A percentile compares a stretch with the other conserved stretches of the same genome.
Conservation (phyloP, 345 rosid species). For the Eucalyptus grandis region DNA sequence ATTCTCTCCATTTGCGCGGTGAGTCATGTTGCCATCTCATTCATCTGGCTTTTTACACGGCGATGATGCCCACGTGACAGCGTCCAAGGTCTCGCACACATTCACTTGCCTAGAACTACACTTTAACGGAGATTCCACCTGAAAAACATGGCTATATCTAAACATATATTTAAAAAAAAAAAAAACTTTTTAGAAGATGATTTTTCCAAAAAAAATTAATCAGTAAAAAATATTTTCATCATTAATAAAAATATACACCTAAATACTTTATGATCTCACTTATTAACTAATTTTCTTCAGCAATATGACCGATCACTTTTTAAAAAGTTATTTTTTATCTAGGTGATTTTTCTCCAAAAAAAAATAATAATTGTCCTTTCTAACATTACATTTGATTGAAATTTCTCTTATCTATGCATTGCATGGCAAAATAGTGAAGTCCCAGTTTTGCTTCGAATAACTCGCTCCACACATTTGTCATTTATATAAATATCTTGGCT, state of each 20-base stretch:
- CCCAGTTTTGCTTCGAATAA: no score
- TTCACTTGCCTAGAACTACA: background rate
- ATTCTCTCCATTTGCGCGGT: background rate
- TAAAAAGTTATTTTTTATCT: background rate
- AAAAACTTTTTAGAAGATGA: no score
- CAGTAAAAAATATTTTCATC: accelerated
- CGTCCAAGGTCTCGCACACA: background rate
- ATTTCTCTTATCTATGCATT: no score
- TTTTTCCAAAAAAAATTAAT: no score
- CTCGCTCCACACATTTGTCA: accelerated
- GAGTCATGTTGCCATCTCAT: background rate
- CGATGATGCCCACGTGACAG: background rate
- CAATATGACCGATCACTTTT: accelerated
- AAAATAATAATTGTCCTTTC: no score
- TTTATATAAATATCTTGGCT: accelerated
- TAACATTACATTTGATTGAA: no score
- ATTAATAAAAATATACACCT: accelerated
- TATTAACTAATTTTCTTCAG: background rate
- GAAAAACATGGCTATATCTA: background rate
- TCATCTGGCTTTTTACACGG: background rate
- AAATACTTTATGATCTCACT: background rate
- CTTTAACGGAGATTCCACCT: background rate
- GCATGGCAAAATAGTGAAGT: accelerated
- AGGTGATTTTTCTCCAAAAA: accelerated
- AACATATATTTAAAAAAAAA: no score